Evolutionary conservation across 306 rosid genomes (phyloP).

Genomic region (Quercus glauca): DNA sequence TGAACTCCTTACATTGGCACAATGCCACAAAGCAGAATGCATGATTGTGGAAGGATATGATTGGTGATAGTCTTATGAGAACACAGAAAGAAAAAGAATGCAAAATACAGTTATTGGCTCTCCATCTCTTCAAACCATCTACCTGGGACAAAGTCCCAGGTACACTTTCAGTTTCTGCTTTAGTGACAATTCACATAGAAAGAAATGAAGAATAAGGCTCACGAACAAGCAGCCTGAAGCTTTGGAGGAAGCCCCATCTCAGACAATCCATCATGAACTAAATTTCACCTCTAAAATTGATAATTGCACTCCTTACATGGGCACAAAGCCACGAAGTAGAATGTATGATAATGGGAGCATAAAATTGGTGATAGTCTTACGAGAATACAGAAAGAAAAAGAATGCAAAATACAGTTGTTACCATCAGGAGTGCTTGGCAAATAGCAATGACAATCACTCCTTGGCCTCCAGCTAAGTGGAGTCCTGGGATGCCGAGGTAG

Average conservation of each 20-base stretch:
- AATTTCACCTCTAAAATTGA: constrained; percentile 14
- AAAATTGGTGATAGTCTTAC: constrained; percentile 11
- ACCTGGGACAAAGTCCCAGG: background rate
- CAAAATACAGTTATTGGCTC: constrained; percentile 14
- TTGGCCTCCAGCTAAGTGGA: constrained; percentile 95
- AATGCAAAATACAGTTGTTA: constrained; percentile 25
- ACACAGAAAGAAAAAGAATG: background rate
- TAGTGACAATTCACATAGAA: background rate
- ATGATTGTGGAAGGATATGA: constrained; percentile 5
- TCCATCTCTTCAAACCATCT: background rate
- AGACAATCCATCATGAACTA: background rate
- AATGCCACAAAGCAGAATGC: background rate
- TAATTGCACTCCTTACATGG: constrained; percentile 13
- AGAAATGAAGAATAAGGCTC: background rate
- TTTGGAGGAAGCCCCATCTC: background rate
- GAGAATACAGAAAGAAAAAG: constrained; percentile 9
- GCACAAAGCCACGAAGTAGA: background rate
- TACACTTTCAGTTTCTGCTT: background rate
- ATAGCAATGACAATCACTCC: constrained; percentile 91
- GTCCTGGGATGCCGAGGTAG: constrained; percentile 91
- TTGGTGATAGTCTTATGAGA: constrained; percentile 11
- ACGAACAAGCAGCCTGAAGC: background rate
- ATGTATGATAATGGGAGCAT: background rate
- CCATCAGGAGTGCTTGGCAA: constrained; percentile 94
- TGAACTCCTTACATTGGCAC: constrained; percentile 8